These are phyloP conservation scores for Colletotrichum lini DNA, from an alignment of 2,329 filamentous ascomycete species.

Conservation along the genomic window DNA sequence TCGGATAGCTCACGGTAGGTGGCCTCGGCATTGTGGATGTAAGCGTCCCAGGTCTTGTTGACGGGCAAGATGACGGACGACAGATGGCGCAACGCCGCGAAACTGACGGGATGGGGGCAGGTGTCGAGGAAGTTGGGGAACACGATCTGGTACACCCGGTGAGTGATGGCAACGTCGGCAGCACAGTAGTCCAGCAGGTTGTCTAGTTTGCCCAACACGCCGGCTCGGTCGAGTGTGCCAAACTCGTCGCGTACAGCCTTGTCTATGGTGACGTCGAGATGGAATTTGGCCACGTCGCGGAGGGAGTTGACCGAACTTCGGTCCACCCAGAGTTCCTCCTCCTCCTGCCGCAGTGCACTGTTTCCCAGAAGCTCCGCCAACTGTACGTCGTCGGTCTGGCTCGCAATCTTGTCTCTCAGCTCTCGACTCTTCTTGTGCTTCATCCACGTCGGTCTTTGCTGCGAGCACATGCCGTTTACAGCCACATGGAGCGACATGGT, in stretches of 20 bases:
- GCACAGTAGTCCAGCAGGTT: conserved; percentile 94
- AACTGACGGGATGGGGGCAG: conserved; percentile 97
- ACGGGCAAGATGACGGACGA: conserved; percentile 94
- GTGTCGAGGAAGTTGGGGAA: conserved; percentile 91
- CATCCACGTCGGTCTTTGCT: conserved; percentile 97
- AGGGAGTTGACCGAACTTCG: conserved; percentile 96
- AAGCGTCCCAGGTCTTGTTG: conserved; percentile 88
- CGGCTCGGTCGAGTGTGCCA: conserved; percentile 81
- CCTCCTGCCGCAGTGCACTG: conserved; percentile 79
- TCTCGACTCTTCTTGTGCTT: conserved; percentile 94
- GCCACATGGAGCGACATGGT: conserved; percentile 99
- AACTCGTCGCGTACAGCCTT: conserved; percentile 91
- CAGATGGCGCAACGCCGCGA: conserved; percentile 93
- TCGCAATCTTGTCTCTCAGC: conserved; percentile 82
- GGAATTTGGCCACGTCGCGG: conserved; percentile 95
- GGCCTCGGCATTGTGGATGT: conserved; percentile 85
- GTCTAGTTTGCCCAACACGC: conserved; percentile 80
- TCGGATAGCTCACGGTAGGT: conserved; percentile 84
- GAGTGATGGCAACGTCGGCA: conserved; percentile 92
- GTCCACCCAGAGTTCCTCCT: conserved; percentile 96
- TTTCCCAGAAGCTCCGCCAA: conserved; percentile 79
- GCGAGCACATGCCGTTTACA: conserved; percentile 98
- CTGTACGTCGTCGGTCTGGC: conserved; percentile 78
- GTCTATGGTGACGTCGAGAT: conserved; percentile 91
- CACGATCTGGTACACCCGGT: conserved; percentile 93